A percentile compares a stretch with the other conserved stretches of the same genome.
Conservation (phyloP, 2,329 filamentous ascomycete species). For the Cladosporium velox region DNA sequence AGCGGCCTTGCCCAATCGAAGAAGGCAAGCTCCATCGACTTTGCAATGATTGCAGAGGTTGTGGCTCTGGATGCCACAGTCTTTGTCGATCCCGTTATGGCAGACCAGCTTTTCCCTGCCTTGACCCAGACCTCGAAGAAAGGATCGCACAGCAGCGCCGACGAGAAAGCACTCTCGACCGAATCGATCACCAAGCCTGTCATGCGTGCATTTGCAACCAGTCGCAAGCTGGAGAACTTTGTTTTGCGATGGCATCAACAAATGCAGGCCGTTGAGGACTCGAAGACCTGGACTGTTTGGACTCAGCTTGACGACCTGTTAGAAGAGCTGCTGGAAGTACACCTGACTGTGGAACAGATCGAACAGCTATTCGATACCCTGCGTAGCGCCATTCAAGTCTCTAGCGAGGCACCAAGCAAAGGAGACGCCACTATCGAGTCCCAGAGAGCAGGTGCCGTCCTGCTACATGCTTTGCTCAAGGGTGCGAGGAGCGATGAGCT, state of each 20-base stretch:
- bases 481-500: slow-evolving; percentile 23
- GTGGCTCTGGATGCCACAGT: slow-evolving; percentile 50
- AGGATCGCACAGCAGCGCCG: neutral
- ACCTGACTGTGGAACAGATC: slow-evolving; percentile 15
- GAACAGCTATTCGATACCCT: slow-evolving; percentile 4
- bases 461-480: slow-evolving; percentile 5
- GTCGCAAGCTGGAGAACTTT: slow-evolving; percentile 33
- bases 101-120: slow-evolving; percentile 17
- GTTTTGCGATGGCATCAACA: slow-evolving; percentile 35
- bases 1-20: neutral
- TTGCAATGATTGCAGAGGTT: slow-evolving; percentile 46
- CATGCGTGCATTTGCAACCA: slow-evolving; percentile 35
- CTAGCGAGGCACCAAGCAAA: neutral
- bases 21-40: slow-evolving; percentile 33
- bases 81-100: slow-evolving; percentile 39
- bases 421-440: neutral
- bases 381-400: neutral
- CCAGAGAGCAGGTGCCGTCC: neutral
- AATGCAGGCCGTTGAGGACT: slow-evolving; percentile 23
- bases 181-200: slow-evolving; percentile 25
- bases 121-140: neutral
- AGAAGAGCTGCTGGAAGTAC: slow-evolving; percentile 11
- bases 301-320: slow-evolving; percentile 11
- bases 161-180: neutral
- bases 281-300: slow-evolving; percentile 8